phyloP scores from a whole-genome alignment of 768 basidiomycete genomes.

The Pleurotus pulmonarius region DNA sequence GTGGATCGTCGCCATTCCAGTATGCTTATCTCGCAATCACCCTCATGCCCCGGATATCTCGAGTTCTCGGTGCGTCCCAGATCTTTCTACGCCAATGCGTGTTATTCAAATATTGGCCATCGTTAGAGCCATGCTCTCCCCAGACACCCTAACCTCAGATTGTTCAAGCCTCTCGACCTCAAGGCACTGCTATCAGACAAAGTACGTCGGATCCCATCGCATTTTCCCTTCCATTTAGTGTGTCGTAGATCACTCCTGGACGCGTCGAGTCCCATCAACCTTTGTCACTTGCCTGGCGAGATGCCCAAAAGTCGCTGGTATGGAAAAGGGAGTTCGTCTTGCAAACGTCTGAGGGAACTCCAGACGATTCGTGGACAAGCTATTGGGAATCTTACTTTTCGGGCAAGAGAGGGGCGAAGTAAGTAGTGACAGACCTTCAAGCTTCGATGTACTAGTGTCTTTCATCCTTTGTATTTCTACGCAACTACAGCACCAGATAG shows the following conservation, averaged over 20 bases:
- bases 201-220: neutral
- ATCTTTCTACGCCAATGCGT: neutral
- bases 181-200: neutral
- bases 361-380: neutral
- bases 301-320: neutral
- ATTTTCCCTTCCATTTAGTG: neutral
- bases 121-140: neutral
- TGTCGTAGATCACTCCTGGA: neutral
- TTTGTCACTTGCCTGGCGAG: neutral
- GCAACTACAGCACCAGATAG: neutral
- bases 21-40: slow-evolving; percentile 1
- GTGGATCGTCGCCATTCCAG: slow-evolving; percentile 1
- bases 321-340: slow-evolving; percentile 2
- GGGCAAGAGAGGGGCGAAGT: too few species aligned
- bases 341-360: neutral
- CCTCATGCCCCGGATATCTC: slow-evolving; percentile 1
- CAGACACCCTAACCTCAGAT: slow-evolving; percentile 1
- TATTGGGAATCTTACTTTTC: neutral
- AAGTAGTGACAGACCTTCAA: too few species aligned
- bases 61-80: neutral
- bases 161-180: neutral
- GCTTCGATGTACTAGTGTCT: too few species aligned
- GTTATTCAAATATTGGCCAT: neutral
- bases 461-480: too few species aligned
- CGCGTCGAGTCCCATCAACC: neutral